phyloP scores from a whole-genome alignment of 1,284 basidiomycete genomes.

The Amylostereum areolatum region DNA sequence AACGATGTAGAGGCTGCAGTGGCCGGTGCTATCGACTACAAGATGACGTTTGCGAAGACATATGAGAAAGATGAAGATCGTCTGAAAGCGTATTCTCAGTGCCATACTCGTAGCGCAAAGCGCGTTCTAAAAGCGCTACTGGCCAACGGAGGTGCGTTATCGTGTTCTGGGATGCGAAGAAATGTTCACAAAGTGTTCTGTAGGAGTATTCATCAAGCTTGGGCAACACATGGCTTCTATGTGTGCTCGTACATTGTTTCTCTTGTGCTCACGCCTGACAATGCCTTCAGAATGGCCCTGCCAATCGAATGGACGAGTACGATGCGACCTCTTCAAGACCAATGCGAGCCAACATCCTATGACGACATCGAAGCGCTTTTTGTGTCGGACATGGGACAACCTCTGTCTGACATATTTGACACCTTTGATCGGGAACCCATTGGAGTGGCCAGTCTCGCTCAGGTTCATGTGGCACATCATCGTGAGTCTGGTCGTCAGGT shows the following conservation, averaged over 20 bases:
- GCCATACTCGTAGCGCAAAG: constrained; percentile 76
- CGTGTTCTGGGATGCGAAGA: neutral
- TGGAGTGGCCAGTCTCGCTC: constrained; percentile 91
- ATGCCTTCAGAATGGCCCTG: constrained; percentile 55
- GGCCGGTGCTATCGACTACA: constrained; percentile 78
- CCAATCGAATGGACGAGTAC: constrained; percentile 75
- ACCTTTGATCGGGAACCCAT: constrained; percentile 89
- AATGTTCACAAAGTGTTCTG: neutral
- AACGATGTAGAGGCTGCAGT: constrained; percentile 48
- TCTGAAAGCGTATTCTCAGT: constrained; percentile 61
- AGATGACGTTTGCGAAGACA: constrained; percentile 58
- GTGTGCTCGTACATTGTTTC: constrained; percentile 25
- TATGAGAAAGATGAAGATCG: constrained; percentile 55
- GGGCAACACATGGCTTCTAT: constrained; percentile 85
- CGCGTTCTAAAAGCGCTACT: constrained; percentile 76
- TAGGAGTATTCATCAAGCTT: constrained; percentile 87
- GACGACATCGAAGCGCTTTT: constrained; percentile 68
- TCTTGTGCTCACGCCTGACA: constrained; percentile 15
- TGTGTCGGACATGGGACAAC: constrained; percentile 62
- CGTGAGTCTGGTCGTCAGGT: constrained; percentile 68
- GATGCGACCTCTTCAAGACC: constrained; percentile 77
- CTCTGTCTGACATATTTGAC: constrained; percentile 64
- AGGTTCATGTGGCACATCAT: constrained; percentile 87
- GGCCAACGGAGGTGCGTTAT: constrained; percentile 72
- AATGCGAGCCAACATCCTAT: constrained; percentile 75